Base-by-base conservation (phyloP, 805 yeast species). In the Kluyveromyces wickerhamii region DNA sequence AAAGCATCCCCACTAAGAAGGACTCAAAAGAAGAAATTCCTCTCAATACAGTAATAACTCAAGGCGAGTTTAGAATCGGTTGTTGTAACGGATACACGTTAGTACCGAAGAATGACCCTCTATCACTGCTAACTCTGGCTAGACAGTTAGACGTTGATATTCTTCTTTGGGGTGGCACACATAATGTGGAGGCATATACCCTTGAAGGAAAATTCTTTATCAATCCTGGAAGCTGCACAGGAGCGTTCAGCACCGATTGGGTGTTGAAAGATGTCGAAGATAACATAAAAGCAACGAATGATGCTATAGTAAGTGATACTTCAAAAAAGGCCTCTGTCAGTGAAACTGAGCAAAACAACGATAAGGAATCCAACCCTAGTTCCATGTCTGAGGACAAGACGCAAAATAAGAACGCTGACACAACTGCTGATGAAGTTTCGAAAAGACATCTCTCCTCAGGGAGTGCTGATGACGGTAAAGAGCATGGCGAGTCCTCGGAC, bases 191-290 rank as follows among this genome's bases (percentile, higher is more conserved):
- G 52, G 96, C 96, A 0, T 89, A 87, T 51, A 83, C 92, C 7
- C 63, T 88, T 38, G 97, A 87, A 44, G 94, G 94, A 15, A 85
- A 84, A 59, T 85, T 88, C 56, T 92, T 92, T 51, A 71, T 92
- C n/a, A 89, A 85, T 55, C 97, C 98, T 0, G 98, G 98, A 0
- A 81, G 94, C 52, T 94, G 94, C 27, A 88, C 96, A 0, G 98
- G 98, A 17, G 96, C 96, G 0, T 75, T 71, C 44, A 70, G 71
- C 27, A 71, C 82, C 21, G 79, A 77, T 49, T 74, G 77, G 61
- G 77, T 77, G 38, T 67, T 65, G 5, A 69, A 66, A 2, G 38
- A 38, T 15, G 29, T 17, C 75, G 71, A 13, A 78, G 70, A 3
- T 67, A 69, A 3, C 66, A 54, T 4, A 60, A 57, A 6, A 24